Conservation (phyloP, 257 asterid species). For the Solanum ossicruentum region DNA sequence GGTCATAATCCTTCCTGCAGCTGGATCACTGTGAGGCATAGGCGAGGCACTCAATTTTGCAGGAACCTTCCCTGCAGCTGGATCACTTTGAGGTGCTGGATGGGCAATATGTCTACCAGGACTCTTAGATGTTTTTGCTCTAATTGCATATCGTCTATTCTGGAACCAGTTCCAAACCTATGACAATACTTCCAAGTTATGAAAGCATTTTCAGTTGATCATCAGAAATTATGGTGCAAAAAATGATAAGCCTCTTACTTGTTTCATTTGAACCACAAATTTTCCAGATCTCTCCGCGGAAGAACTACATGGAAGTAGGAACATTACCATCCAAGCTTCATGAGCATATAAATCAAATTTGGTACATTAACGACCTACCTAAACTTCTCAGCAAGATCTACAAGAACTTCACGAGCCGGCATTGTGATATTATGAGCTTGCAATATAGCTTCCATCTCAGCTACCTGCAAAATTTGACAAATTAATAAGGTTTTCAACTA, state of each 20-base stretch:
- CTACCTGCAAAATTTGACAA: constrained; percentile 34
- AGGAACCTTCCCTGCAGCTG: constrained; percentile 18
- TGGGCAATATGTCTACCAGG: constrained; percentile 34
- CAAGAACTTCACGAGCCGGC: constrained; percentile 71
- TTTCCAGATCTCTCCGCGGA: constrained; percentile 76
- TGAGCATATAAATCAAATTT: neutral
- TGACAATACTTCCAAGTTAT: neutral
- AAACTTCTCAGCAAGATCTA: constrained; percentile 77
- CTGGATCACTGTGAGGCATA: constrained; percentile 33
- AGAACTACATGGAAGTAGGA: constrained; percentile 29
- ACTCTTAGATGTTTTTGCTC: constrained; percentile 53
- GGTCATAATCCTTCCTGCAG: constrained; percentile 33
- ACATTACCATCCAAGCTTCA: constrained; percentile 1
- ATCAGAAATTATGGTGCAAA: neutral
- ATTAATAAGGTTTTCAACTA: neutral
- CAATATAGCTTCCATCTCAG: constrained; percentile 79
- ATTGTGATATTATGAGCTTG: constrained; percentile 62
- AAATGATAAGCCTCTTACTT: constrained; percentile 28
- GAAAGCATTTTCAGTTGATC: neutral
- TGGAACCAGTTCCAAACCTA: constrained; percentile 85
- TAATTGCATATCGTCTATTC: constrained; percentile 69
- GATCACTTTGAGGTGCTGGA: constrained; percentile 33
- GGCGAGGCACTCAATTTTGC: constrained; percentile 15
- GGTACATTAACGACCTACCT: constrained; percentile 29
- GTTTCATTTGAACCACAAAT: constrained; percentile 64